Evolutionary conservation across 192 early-diverging fungal genomes (phyloP).

Genomic region (Linnemannia exigua): DNA sequence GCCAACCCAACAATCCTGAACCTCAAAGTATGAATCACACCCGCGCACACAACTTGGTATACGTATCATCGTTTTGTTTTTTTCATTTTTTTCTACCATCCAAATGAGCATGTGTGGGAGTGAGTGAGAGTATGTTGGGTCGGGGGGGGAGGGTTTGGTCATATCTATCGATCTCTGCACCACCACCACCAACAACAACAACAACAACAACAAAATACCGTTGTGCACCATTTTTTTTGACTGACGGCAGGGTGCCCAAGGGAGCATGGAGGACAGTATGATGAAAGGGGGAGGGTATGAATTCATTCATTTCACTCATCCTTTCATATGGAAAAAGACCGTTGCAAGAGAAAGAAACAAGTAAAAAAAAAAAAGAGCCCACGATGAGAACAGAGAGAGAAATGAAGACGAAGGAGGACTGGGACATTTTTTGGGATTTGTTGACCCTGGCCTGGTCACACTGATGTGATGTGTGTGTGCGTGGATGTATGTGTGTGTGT

Average conservation of each 20-base stretch:
- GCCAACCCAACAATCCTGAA: too few relatives aligned
- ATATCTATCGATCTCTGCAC: too few relatives aligned
- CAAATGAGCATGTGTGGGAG: too few relatives aligned
- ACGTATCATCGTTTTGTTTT: too few relatives aligned
- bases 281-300: background rate
- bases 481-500: background rate
- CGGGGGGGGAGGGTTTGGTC: too few relatives aligned
- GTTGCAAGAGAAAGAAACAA: background rate
- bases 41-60: too few relatives aligned
- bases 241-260: background rate
- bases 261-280: background rate
- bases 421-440: background rate
- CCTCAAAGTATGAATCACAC: too few relatives aligned
- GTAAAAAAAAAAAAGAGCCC: background rate
- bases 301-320: background rate
- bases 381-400: background rate
- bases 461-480: too few relatives aligned
- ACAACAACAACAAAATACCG: background rate
- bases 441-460: background rate
- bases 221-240: background rate
- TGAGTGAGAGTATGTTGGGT: too few relatives aligned
- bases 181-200: background rate
- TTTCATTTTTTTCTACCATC: too few relatives aligned
- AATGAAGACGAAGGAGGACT: background rate
- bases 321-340: background rate